Evolutionary conservation across 441 rosid species (phyloP).

Genomic region (Adansonia gregorii): DNA sequence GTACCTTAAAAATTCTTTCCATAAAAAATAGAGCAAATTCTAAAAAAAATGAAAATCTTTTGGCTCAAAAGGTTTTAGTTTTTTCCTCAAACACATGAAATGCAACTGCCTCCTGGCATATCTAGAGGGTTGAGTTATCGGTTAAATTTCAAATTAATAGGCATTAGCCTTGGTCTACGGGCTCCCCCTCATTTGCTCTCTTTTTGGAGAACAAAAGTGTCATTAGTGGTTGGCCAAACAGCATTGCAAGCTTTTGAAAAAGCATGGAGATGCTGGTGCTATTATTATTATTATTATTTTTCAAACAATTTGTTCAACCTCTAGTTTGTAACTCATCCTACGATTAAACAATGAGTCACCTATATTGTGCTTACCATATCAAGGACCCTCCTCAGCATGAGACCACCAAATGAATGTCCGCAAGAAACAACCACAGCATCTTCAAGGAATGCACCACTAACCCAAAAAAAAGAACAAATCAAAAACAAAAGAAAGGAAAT

Average conservation of each 20-base stretch:
- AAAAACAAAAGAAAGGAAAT: constrained; percentile 15
- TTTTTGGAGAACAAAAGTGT: background rate
- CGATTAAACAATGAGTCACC: background rate
- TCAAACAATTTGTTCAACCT: background rate
- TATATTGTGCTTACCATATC: constrained; percentile 64
- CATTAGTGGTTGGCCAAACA: background rate
- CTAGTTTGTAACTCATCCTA: background rate
- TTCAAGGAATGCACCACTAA: constrained; percentile 93
- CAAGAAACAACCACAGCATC: constrained; percentile 92
- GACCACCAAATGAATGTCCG: constrained; percentile 98
- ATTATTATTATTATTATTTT: background rate
- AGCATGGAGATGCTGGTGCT: background rate
- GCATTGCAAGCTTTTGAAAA: background rate
- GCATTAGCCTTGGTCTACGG: background rate
- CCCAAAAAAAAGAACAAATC: constrained; percentile 30
- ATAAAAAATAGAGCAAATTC: background rate
- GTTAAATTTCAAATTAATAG: background rate
- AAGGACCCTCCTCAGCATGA: constrained; percentile 84
- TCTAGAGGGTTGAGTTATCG: background rate
- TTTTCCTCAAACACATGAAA: constrained; percentile 6
- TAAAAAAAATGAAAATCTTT: background rate
- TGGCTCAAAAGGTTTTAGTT: background rate
- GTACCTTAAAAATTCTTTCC: background rate
- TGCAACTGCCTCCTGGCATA: background rate
- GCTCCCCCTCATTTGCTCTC: background rate